Base-by-base conservation (phyloP, 441 rosid genomes). In the Euphorbia schlechtendalii region DNA sequence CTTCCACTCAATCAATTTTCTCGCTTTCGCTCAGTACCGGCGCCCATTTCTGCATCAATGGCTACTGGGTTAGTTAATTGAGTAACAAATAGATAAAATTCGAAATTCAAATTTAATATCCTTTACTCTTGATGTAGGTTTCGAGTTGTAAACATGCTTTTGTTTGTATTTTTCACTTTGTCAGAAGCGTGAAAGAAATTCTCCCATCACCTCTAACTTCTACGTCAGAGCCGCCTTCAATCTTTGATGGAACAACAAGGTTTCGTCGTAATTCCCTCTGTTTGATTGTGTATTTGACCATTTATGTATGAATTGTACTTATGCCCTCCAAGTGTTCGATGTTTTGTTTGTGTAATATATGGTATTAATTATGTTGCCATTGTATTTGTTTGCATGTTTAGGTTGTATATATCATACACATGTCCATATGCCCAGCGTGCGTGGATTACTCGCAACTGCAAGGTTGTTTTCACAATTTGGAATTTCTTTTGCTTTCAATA, bases 381-480 rank as follows among this genome's bases (percentile, higher is more conserved):
- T 59, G 68, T 13, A 34, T 2, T 15, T 71, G 6, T 24, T 46
- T 61, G 64, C 41, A 25, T 70, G 38, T 78, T 73, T 71, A 90
- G 97, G 87, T 79, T 90, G 81, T 88, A 88, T 30, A 81, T 86
- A 59, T 81, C 91, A 3, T 88, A 86, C 60, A 65, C 76, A 43
- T 88, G 97, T 66, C 93, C 97, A 10, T 86, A 77, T 59, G 93
- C 90, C 0, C 97, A 90, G 74, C 97, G 93, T 30, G 88, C 75
- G 65, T 88, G 97, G 96, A 81, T 90, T 71, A 74, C 96, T 32
- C 77, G 93, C 25, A 88, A 88, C 73, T 77, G 71, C 73, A 90
- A 90, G 96, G 97, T 86, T 68, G 2, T 69, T 57, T 46, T 11
- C 40, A 24, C 21, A 20, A 5, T 12, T 41, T 49, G 32, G 43